Evolutionary conservation across 2,329 filamentous ascomycete genomes (phyloP).

Genomic region (Fusarium decemcellulare): DNA sequence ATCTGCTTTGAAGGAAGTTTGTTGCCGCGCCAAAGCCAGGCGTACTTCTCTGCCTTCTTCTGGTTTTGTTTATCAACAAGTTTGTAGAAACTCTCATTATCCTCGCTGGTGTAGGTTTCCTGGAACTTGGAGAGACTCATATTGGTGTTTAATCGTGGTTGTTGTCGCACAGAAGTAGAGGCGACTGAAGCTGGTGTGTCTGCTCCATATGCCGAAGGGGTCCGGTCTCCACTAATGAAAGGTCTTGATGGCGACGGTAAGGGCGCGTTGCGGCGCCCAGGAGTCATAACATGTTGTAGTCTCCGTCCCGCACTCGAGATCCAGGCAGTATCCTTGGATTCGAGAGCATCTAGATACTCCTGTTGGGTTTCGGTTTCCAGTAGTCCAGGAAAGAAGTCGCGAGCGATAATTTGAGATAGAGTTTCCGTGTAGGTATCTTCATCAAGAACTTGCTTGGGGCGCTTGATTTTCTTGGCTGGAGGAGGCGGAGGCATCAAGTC

Average conservation of each 20-base stretch:
- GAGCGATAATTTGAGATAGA: constrained; percentile 92
- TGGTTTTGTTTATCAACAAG: constrained; percentile 92
- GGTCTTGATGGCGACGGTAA: constrained; percentile 37
- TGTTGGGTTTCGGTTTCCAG: constrained; percentile 88
- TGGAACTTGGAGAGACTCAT: constrained; percentile 91
- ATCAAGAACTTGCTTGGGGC: constrained; percentile 88
- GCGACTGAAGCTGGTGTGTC: constrained; percentile 79
- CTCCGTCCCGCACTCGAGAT: constrained; percentile 84
- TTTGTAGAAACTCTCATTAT: constrained; percentile 97
- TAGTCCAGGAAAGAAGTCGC: constrained; percentile 96
- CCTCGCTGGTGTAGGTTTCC: constrained; percentile 94
- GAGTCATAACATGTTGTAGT: constrained; percentile 85
- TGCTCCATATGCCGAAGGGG: constrained; percentile 76
- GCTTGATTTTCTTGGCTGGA: constrained; percentile 88
- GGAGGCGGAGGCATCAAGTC: constrained; percentile 90
- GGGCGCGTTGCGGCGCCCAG: constrained; percentile 65
- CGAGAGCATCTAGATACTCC: constrained; percentile 92
- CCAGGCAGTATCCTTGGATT: constrained; percentile 88
- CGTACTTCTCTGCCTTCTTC: constrained; percentile 86
- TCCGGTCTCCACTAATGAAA: constrained; percentile 59
- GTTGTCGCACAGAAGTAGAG: constrained; percentile 55
- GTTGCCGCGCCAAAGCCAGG: constrained; percentile 91
- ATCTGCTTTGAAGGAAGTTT: constrained; percentile 88
- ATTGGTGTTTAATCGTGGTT: constrained; percentile 75
- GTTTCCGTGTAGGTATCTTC: constrained; percentile 95